A percentile compares a stretch with the other conserved stretches of the same genome.
phyloP scores from a whole-genome alignment of 495 filamentous ascomycete species.

The Glonium stellatum region DNA sequence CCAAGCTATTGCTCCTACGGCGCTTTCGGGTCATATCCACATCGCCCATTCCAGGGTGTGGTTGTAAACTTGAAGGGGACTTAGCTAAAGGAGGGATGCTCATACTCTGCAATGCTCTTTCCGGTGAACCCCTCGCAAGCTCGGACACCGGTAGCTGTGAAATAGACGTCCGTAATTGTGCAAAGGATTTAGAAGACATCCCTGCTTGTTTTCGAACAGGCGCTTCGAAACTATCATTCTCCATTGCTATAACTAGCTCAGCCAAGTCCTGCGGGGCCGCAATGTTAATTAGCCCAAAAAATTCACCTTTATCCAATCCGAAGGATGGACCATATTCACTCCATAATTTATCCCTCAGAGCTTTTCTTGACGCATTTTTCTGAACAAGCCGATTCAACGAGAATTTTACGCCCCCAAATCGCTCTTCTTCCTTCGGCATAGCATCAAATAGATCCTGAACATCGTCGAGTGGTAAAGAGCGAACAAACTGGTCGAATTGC shows the following conservation, averaged over 20 bases:
- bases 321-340: neutral
- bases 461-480: neutral
- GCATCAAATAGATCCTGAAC: neutral
- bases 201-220: neutral
- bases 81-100: too few relatives aligned
- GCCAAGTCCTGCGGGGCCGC: neutral
- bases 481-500: neutral
- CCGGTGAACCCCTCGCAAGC: too few relatives aligned
- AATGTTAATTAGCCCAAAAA: neutral
- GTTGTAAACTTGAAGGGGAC: too few relatives aligned
- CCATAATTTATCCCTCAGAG: neutral
- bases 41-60: too few relatives aligned
- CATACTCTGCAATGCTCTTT: too few relatives aligned
- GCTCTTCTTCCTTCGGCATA: neutral
- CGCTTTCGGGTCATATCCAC: too few relatives aligned
- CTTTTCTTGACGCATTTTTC: neutral
- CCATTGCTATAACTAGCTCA: neutral
- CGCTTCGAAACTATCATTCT: neutral
- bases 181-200: too few relatives aligned
- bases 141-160: too few relatives aligned
- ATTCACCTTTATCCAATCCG: neutral
- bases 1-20: too few relatives aligned
- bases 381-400: neutral
- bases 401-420: too few relatives aligned
- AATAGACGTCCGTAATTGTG: too few relatives aligned